Evolutionary conservation across 805 yeast genomes (phyloP), one percentile per base, ranked within the genome.

Genomic region (Starmerella bombi): DNA sequence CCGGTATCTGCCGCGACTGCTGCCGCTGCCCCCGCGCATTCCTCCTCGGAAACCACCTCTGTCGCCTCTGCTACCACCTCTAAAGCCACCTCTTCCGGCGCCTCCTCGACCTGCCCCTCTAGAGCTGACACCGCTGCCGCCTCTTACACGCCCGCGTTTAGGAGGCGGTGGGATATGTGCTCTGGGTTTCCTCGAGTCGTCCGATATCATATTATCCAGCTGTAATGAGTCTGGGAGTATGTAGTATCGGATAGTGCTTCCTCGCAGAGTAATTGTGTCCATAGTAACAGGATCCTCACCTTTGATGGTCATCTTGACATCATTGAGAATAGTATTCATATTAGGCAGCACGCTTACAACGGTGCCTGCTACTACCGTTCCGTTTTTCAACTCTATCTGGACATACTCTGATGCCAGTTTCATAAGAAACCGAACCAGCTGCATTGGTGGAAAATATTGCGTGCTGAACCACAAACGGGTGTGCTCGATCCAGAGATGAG

Each of bases 331-430:
- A 34, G 86, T 75, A 60, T 86, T 86, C 97, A 86, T 86, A 47
- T 80, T 72, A 21, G 95, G 94, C 3, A 94, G 69, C 31, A 91
- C 94, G 5, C 85, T 74, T 31, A 80, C 74, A 20, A 88, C 65
- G 12, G 86, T 81, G 0, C 97, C 97, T 52, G 80, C 73, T 5
- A 88, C 72, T 4, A 82, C 70, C 4, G 88, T 81, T 9, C 96
- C 96, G 60, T 88, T 84, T 59, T 86, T 88, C 54, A 88, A 66
- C 58, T 86, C 97, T 16, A 86, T 80, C 38, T 88, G 85, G 1
- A 88, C 88, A 37, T 84, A 77, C 61, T 85, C 96, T 42, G 79
- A 77, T 29, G 78, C 73, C 54, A 88, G 65, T 54, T 84, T 85
- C 82, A 82, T 82, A 45, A 88, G 64, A 58, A 88, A 85, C 45